Conservation (phyloP, 306 rosid species). For the Trifolium pratense region DNA sequence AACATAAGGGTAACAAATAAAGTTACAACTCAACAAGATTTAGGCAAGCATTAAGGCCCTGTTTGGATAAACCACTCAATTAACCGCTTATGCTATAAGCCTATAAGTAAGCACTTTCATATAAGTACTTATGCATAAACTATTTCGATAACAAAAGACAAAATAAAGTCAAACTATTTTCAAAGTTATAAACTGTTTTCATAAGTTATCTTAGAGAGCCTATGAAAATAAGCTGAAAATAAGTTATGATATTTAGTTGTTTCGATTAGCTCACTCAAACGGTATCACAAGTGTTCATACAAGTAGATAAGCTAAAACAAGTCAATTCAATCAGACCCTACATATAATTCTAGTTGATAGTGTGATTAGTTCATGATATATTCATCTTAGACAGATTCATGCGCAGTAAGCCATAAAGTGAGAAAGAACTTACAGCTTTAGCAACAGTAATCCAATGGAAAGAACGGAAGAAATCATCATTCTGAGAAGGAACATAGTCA, state of each 20-base stretch:
- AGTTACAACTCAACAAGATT: conserved; percentile 19
- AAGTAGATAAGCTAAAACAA: too few species aligned
- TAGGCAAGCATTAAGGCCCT: not conserved
- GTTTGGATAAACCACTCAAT: too few species aligned
- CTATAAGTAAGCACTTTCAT: too few species aligned
- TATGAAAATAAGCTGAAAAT: too few species aligned
- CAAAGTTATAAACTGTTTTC: not conserved
- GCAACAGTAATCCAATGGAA: conserved; percentile 86
- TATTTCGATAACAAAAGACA: not conserved
- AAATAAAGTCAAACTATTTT: not conserved
- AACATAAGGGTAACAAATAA: not conserved
- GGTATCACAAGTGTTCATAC: not conserved
- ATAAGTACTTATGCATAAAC: not conserved
- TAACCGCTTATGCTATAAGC: not conserved
- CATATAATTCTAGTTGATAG: not conserved
- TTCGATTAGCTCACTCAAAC: not conserved
- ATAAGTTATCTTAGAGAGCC: not conserved
- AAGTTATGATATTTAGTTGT: not conserved
- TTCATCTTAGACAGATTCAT: too few species aligned
- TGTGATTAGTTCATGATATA: not conserved
- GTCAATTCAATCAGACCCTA: not conserved
- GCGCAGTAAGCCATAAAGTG: not conserved
- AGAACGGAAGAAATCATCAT: conserved; percentile 72
- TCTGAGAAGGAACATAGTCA: conserved; percentile 63
- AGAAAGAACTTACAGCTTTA: conserved; percentile 62